These are phyloP conservation scores for Aureobasidium namibiae DNA, from an alignment of 2,329 filamentous ascomycete genomes.

Conservation along the genomic window DNA sequence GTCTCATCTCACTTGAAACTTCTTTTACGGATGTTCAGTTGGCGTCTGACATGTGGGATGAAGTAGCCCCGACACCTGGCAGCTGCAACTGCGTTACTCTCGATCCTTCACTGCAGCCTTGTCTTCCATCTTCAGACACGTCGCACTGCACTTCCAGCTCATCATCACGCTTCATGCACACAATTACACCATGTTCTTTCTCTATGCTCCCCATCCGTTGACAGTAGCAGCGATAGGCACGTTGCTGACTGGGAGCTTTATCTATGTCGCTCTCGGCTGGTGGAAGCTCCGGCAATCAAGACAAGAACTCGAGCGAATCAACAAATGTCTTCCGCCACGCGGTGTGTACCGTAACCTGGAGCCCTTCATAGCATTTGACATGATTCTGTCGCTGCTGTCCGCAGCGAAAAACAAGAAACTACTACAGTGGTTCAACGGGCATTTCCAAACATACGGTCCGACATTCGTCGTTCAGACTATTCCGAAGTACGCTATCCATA, in stretches of 20 bases:
- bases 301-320: neutral
- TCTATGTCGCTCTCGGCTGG: neutral
- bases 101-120: neutral
- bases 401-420: conserved; percentile 5
- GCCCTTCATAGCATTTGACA: conserved; percentile 6
- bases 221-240: neutral
- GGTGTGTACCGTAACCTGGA: neutral
- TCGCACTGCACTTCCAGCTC: neutral
- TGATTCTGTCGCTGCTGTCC: neutral
- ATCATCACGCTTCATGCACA: neutral
- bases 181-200: neutral
- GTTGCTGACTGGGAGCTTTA: neutral
- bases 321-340: neutral
- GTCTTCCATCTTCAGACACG: neutral
- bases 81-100: neutral
- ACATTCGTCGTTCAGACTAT: conserved; percentile 35
- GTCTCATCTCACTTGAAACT: too few relatives aligned
- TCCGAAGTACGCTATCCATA: conserved; percentile 29
- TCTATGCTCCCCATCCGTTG: neutral
- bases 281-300: neutral
- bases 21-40: too few relatives aligned
- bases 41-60: neutral
- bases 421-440: conserved; percentile 5
- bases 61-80: neutral
- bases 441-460: conserved; percentile 11